phyloP scores from a whole-genome alignment of 148 eudicot species.

The Chenopodium album region DNA sequence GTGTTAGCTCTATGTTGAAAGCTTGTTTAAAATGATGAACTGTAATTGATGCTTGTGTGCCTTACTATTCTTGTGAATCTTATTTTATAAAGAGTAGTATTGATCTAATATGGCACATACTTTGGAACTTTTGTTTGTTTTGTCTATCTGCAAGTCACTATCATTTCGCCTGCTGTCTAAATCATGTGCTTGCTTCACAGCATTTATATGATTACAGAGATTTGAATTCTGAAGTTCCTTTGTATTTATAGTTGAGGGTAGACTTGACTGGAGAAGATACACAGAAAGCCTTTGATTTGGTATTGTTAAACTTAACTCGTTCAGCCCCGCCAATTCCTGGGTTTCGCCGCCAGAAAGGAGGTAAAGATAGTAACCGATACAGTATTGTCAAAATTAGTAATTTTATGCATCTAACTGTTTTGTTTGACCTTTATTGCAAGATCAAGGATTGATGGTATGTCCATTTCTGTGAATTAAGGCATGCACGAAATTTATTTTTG shows the following conservation, averaged over 20 bases:
- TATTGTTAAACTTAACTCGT: constrained; percentile 61
- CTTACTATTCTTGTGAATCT: neutral
- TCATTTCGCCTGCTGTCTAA: neutral
- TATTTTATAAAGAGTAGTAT: neutral
- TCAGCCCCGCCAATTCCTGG: constrained; percentile 87
- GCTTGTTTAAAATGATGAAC: neutral
- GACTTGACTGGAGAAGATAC: constrained; percentile 75
- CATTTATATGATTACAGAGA: neutral
- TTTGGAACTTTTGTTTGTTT: neutral
- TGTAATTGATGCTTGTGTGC: neutral
- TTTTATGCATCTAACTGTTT: neutral
- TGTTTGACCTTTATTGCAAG: neutral
- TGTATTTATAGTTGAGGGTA: constrained; percentile 57
- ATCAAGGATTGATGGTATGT: neutral
- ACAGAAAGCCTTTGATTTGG: constrained; percentile 59
- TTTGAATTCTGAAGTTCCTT: neutral
- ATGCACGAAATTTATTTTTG: neutral
- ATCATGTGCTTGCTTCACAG: neutral
- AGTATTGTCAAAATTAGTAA: neutral
- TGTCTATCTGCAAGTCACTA: neutral
- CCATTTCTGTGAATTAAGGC: neutral
- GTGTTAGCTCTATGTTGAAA: neutral
- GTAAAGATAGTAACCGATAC: constrained; percentile 36
- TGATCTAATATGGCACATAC: neutral
- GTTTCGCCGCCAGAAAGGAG: constrained; percentile 80